Conservation (phyloP, 306 rosid genomes). For the Neltuma alba region DNA sequence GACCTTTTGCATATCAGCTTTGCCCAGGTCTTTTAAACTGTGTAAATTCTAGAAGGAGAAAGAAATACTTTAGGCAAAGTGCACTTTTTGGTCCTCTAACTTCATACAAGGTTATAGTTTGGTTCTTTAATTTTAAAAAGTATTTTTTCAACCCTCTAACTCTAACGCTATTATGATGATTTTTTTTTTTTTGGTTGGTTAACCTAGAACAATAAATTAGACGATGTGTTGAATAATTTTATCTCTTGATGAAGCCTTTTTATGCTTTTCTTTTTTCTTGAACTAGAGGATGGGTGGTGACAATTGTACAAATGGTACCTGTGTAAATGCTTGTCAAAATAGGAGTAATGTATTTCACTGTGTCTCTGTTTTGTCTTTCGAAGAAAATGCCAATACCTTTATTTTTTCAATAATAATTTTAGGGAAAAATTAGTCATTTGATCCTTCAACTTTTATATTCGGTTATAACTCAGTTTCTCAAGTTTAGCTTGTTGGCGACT, state of each 20-base stretch:
- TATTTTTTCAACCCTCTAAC: no score
- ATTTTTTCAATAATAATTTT: slow-evolving; percentile 4
- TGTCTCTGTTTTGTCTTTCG: neutral
- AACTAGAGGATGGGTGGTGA: neutral
- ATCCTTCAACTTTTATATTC: no score
- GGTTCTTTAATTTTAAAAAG: no score
- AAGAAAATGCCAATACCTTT: neutral
- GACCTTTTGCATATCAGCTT: neutral
- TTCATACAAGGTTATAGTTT: no score
- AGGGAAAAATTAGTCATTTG: no score
- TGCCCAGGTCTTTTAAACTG: neutral
- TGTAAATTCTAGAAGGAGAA: neutral
- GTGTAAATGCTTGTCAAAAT: neutral
- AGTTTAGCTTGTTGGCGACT: no score
- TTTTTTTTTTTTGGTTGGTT: neutral
- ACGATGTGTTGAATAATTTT: neutral
- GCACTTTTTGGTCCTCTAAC: no score
- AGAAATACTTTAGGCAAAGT: neutral
- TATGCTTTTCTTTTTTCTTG: neutral
- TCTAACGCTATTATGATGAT: no score
- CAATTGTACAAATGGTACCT: neutral
- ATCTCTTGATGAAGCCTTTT: neutral
- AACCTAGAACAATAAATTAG: neutral
- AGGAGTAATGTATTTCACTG: neutral
- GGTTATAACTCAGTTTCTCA: no score